Base-by-base conservation (phyloP, 495 filamentous ascomycete species). In the Podospora fimiseda region DNA sequence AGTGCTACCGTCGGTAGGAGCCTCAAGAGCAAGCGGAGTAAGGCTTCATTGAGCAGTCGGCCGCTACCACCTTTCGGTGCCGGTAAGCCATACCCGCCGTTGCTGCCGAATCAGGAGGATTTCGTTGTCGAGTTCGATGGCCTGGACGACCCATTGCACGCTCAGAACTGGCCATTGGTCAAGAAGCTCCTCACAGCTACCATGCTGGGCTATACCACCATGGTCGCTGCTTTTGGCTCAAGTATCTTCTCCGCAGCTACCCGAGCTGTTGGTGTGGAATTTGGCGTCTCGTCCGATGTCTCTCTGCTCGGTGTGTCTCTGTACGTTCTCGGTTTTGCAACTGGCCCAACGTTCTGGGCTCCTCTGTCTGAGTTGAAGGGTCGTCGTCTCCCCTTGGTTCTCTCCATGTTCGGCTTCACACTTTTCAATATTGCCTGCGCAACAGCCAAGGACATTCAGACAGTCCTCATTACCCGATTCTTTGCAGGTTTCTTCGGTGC, bases 71-170 rank as follows among this genome's bases (percentile, higher is more conserved):
- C 68, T 22, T 81, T 83, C 57, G 88, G 89, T 9, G 85, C 76
- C 50, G 88, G 88, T 1, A 93, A 90, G 66, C 78, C 85, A 9
- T 90, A 84, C 67, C 90, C 89, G 9, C 88, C 86, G 3, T 73
- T 68, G 0, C 64, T 94, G 38, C 87, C 87, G 4, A 80, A 80
- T 19, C 76, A 78, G 58, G 90, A 93, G 59, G 82, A 86, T 52
- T 95, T 93, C 71, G 88, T 94, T 1, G 90, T 95, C 15, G 90
- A 92, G 58, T 95, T 94, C 56, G 80, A 84, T 45, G 87, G 89
- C 0, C 81, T 79, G 1, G 77, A 88, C 57, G 89, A 95, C 65
- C 88, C 88, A 9, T 60, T 86, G 40, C 86, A 95, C 66, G 85
- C 89, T 0, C 84, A 87, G 67, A 95, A 95, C 66, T 95, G 90